Evolutionary conservation across 345 rosid genomes (phyloP), one percentile per base, ranked within the genome.

Genomic region (Linum trigynum): DNA sequence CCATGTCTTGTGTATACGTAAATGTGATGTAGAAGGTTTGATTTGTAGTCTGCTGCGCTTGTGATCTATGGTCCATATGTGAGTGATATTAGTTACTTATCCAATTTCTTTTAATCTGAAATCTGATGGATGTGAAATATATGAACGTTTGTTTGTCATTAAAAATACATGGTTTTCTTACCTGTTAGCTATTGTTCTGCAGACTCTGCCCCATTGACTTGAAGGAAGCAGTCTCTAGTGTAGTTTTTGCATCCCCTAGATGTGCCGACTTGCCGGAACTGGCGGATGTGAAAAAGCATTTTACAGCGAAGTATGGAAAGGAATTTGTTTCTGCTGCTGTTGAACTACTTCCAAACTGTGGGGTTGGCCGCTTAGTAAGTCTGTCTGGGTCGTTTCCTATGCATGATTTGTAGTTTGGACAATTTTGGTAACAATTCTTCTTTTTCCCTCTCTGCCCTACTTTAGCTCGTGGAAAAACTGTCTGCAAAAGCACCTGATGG

Each of bases 241-340:
- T 84, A 62, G 67, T 84, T 56, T 94, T 84, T 72, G 96, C 97
- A 32, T 80, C 96, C 38, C 85, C 89, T 15, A 84, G 96, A 78
- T 84, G 94, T 71, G 83, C 88, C 32, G 99, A 94, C 68, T 63
- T 88, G 59, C 77, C 83, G 0, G 99, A 94, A 67, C 82, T 94
- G 50, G 68, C 77, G 70, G 96, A 94, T 74, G 74, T 79, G 16
- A 82, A 82, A 57, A 94, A 88, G 79, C 88, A 83, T 37, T 81
- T 94, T 67, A 65, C 85, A 0, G 82, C 92, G n/a, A 94, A 94
- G 78, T 94, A 88, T 80, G 99, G 99, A 42, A 94, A 90, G 72
- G 96, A 86, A 51, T 94, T 88, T 68, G 81, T 77, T 41, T 63
- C 87, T 65, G 85, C 89, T 35, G 90, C 99, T 9, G 72, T 80